Conservation (phyloP, 2,329 filamentous ascomycete species). For the Atkinsonella texensis region DNA sequence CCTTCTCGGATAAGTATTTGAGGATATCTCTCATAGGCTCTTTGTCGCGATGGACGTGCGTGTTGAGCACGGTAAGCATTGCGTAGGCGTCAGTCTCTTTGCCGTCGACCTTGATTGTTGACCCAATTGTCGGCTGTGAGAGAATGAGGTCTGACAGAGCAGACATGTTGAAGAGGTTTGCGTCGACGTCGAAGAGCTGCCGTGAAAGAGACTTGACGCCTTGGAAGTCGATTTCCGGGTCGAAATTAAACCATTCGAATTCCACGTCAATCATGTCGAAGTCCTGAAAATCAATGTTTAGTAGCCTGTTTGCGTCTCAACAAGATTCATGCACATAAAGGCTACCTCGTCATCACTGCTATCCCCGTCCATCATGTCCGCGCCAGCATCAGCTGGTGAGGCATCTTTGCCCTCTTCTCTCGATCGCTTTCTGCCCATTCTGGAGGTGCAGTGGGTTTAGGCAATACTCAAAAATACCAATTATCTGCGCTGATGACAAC, state of each 20-base stretch:
- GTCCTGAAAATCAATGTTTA: constrained; percentile 42
- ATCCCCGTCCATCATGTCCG: constrained; percentile 38
- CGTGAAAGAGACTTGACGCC: constrained; percentile 81
- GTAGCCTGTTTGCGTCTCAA: not conserved
- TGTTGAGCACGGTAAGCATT: constrained; percentile 78
- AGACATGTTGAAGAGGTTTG: constrained; percentile 75
- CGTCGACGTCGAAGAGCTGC: constrained; percentile 85
- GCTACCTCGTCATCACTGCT: constrained; percentile 42
- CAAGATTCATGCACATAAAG: not conserved
- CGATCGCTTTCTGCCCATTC: constrained; percentile 39
- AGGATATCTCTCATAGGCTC: constrained; percentile 58
- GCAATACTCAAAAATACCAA: not conserved
- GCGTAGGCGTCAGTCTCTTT: constrained; percentile 88
- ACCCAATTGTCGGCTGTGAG: constrained; percentile 76
- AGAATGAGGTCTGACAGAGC: constrained; percentile 77
- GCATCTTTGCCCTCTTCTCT: constrained; percentile 35
- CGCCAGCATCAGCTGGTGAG: constrained; percentile 26
- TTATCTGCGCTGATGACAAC: not conserved
- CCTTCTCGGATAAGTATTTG: constrained; percentile 54
- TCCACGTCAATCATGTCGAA: constrained; percentile 89
- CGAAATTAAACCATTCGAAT: constrained; percentile 98
- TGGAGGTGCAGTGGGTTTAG: constrained; percentile 6
- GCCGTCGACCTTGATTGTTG: constrained; percentile 94
- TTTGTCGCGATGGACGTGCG: constrained; percentile 66
- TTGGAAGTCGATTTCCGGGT: constrained; percentile 83